phyloP scores from a whole-genome alignment of 352 stramenopile genomes.

The Globisporangium polare region DNA sequence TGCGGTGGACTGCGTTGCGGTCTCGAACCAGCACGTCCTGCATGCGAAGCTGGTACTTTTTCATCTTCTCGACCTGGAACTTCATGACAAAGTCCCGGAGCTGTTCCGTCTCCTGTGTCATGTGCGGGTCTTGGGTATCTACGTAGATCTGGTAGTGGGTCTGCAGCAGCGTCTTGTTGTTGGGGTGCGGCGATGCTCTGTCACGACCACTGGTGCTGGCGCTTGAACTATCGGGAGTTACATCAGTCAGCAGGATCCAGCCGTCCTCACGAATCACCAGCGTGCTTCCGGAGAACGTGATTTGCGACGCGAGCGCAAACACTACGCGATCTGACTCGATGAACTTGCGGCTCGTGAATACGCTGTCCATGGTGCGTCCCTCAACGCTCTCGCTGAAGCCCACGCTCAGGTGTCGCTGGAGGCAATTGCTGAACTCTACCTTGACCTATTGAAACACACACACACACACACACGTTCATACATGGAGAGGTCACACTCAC shows the following conservation, averaged over 20 bases:
- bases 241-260: constrained; percentile 1
- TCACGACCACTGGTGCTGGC: background rate
- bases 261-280: background rate
- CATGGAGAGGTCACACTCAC: background rate
- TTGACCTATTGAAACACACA: background rate
- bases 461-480: background rate
- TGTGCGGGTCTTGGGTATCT: background rate
- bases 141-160: background rate
- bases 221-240: background rate
- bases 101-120: background rate
- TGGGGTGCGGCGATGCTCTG: background rate
- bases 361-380: background rate
- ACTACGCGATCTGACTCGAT: background rate
- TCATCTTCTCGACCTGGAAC: background rate
- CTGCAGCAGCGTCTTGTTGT: background rate
- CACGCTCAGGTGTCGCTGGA: background rate
- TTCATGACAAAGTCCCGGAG: background rate
- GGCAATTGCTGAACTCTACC: background rate
- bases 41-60: background rate
- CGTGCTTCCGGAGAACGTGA: background rate
- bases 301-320: background rate
- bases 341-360: background rate
- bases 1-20: background rate
- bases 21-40: background rate
- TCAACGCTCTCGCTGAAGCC: background rate